Evolutionary conservation across 1,284 basidiomycete genomes (phyloP), one percentile per base, ranked within the genome.

Genomic region (Paramarasmius palmivorus): DNA sequence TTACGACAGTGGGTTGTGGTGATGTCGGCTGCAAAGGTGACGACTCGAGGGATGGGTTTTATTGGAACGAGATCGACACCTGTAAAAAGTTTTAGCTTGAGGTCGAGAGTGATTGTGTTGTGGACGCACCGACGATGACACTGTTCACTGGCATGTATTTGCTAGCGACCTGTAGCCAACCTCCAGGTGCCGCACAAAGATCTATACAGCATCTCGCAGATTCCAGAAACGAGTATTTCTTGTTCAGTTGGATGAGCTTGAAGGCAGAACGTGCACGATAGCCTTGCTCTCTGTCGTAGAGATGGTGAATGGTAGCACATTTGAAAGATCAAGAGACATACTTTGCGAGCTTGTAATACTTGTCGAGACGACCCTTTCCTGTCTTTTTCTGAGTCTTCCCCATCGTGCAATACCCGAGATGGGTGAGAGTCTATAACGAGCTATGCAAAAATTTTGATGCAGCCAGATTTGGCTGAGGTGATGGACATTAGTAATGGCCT

Each of bases 181-280:
- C 97, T 67, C 97, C 97, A 5, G 97, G 97, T 7, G 97, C 97
- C 47, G 97, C 97, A 75, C 97, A 99, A 49, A 99, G 80, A 83
- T 99, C 97, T 69, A 99, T 97, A 54, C 90, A 93, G 72, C 96
- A 98, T 84, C 88, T 82, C 29, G 97, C 90, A 48, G 84, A 81
- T 66, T 96, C 93, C 38, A 99, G 82, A 66, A 99, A 92, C 37
- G 88, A 84, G 74, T 92, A 99, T 75, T 98, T 98, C 70, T 98
- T 96, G 81, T 99, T 99, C 61, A 99, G 78, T 72, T 99, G 97
- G 54, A 99, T 95, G 55, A 99, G 85, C 77, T 99, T 99, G 88
- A 99, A 99, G 3, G 97, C 97, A 20, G 97, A 98, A 82, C 97
- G 96, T 61, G 97, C 97, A 59, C 97, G 92, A 71, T 96, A 99